Evolutionary conservation across 441 rosid species (phyloP).

Genomic region (Cnidoscolus chayamansa): DNA sequence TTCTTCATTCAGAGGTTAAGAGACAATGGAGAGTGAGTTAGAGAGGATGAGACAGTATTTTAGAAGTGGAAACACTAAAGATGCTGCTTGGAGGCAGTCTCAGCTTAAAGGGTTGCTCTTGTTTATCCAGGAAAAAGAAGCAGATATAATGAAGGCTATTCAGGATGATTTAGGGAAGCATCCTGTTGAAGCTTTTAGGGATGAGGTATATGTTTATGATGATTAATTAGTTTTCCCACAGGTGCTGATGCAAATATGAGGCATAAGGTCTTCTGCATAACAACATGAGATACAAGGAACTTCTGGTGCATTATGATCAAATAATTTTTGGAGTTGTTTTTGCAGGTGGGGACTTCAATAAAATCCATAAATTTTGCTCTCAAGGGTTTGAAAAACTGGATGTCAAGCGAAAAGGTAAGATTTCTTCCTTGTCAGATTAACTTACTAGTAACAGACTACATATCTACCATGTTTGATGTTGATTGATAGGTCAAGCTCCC

Average conservation of each 20-base stretch:
- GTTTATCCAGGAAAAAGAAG: constrained; percentile 43
- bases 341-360: constrained; percentile 48
- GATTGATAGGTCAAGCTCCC: constrained; percentile 54
- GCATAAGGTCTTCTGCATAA: too few relatives aligned
- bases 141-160: constrained; percentile 40
- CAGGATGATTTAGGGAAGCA: constrained; percentile 56
- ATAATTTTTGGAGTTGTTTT: neutral
- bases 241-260: too few relatives aligned
- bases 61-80: constrained; percentile 47
- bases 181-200: constrained; percentile 57
- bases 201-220: constrained; percentile 40
- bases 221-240: too few relatives aligned
- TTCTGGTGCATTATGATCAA: neutral
- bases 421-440: neutral
- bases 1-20: too few relatives aligned
- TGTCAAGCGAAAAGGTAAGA: constrained; percentile 44
- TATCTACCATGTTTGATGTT: neutral
- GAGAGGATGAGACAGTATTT: constrained; percentile 37
- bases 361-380: constrained; percentile 49
- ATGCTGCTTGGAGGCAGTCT: constrained; percentile 46
- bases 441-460: too few relatives aligned
- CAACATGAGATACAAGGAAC: too few relatives aligned
- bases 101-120: constrained; percentile 49
- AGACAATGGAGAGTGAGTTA: constrained; percentile 32
- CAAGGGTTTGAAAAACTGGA: constrained; percentile 45